Evolutionary conservation across 768 basidiomycete species (phyloP).

Genomic region (Postia placenta): DNA sequence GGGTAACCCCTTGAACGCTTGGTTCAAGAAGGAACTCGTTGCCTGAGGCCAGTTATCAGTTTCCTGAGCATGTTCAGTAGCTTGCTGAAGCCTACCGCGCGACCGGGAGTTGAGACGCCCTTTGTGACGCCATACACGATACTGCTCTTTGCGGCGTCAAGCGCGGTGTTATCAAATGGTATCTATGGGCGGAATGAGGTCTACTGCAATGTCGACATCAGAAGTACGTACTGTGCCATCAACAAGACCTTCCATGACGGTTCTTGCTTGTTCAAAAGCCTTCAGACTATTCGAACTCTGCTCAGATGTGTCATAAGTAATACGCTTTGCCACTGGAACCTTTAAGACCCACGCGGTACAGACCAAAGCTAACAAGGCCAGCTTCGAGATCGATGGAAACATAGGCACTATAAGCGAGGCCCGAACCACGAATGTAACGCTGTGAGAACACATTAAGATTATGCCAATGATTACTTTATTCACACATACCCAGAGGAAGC

Average conservation of each 20-base stretch:
- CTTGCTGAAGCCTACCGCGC: conserved; percentile 54
- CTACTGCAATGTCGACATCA: neutral
- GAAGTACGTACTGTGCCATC: conserved; percentile 62
- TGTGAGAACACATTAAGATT: conserved; percentile 25
- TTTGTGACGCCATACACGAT: conserved; percentile 82
- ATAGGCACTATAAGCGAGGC: conserved; percentile 90
- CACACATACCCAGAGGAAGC: conserved; percentile 78
- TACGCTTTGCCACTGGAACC: neutral
- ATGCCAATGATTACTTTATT: neutral
- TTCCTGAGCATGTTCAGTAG: neutral
- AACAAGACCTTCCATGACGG: conserved; percentile 71
- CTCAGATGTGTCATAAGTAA: conserved; percentile 4
- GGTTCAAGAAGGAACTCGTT: conserved; percentile 77
- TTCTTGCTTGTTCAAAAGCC: conserved; percentile 76
- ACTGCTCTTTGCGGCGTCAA: conserved; percentile 90
- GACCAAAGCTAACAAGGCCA: conserved; percentile 66
- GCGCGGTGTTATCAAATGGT: conserved; percentile 66
- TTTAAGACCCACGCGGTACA: conserved; percentile 61
- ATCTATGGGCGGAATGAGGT: conserved; percentile 42
- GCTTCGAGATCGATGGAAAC: conserved; percentile 70
- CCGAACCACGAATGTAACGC: conserved; percentile 90
- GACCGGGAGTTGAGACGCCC: conserved; percentile 76
- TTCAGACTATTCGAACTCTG: conserved; percentile 77
- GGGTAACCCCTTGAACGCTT: conserved; percentile 81
- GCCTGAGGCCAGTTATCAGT: conserved; percentile 60